Base-by-base conservation (phyloP, 148 eudicot genomes). In the Rhododendron williamsianum region DNA sequence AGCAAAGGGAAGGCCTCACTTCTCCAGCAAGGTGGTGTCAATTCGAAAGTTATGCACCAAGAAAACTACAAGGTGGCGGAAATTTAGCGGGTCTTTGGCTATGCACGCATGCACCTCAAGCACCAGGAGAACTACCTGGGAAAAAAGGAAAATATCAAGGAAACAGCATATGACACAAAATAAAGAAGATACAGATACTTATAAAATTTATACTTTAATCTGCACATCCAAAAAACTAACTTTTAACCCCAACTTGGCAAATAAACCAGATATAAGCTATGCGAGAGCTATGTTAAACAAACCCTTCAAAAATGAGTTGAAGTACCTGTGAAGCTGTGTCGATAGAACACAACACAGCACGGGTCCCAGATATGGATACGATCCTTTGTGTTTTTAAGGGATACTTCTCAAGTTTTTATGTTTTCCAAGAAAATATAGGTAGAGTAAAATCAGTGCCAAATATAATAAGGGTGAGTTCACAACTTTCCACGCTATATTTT, bases 71-170 rank as follows among this genome's bases (percentile, higher is more conserved):
- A 97, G 99, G 54, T 95, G 89, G 71, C 86, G 94, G 83, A 97
- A 97, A 87, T 94, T 94, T 67, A 84, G 86, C 21, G 87, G 90
- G 83, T 97, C 99, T 90, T 91, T 90, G 80, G 99, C 99, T 82
- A 97, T 95, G 89, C 94, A 93, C 56, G 99, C 98, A 94, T 95
- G 98, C 89, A 97, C 99, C 87, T 94, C 96, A 82, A 97, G 98
- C 89, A 93, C 98, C 93, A 93, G 87, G 45, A 97, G 94, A 88
- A 97, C 99, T 84, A 97, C 99, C 98, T 95, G 89, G 9, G 9
- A 81, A 82, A 38, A 86, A 76, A 58, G 25, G 73, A 7, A 81
- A 30, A 86, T 33, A 82, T 18, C 46, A n/a, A 83, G 35, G 25
- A 77, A 82, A 27, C 30, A 82, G 36, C 36, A 76, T 33, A 52